Conservation (phyloP, 2,329 filamentous ascomycete species). For the Arthrobotrys sphaeroides region DNA sequence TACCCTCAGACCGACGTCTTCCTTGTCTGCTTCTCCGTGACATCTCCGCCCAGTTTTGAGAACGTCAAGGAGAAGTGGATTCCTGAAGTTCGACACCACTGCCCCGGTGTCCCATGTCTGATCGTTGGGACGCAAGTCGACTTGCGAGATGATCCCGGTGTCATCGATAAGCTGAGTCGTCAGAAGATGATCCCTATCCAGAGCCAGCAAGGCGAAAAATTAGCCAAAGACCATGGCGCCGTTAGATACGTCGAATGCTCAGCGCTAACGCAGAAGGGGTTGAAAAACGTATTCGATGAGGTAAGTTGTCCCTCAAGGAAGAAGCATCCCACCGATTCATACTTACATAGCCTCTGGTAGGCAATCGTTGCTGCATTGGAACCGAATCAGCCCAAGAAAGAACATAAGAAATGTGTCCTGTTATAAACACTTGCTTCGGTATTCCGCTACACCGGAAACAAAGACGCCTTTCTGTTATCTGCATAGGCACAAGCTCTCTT, state of each 20-base stretch:
- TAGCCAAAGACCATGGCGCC: slow-evolving; percentile 96
- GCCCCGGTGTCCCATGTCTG: slow-evolving; percentile 94
- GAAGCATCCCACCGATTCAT: background rate
- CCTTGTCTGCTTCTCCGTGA: slow-evolving; percentile 98
- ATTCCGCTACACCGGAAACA: slow-evolving; percentile 10
- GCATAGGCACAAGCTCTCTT: slow-evolving; percentile 39
- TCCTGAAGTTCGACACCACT: slow-evolving; percentile 97
- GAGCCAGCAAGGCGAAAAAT: slow-evolving; percentile 93
- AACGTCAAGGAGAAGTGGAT: slow-evolving; percentile 75
- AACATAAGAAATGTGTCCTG: slow-evolving; percentile 77
- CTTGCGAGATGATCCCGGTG: slow-evolving; percentile 85
- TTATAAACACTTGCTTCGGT: slow-evolving; percentile 66
- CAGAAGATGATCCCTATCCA: slow-evolving; percentile 95
- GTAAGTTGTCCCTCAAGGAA: slow-evolving; percentile 65
- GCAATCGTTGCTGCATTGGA: slow-evolving; percentile 95
- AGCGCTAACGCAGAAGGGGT: slow-evolving; percentile 94
- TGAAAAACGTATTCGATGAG: slow-evolving; percentile 99
- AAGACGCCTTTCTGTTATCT: slow-evolving; percentile 41
- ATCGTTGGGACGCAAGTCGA: slow-evolving; percentile 98
- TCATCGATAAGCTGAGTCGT: slow-evolving; percentile 89
- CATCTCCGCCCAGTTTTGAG: slow-evolving; percentile 95
- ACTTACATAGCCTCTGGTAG: slow-evolving; percentile 64
- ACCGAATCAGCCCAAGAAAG: slow-evolving; percentile 78
- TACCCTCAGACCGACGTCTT: slow-evolving; percentile 99
- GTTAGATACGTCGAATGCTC: slow-evolving; percentile 98